A percentile compares a stretch with the other conserved stretches of the same genome.
phyloP scores from a whole-genome alignment of 2,329 filamentous ascomycete genomes.

The Venturiaceae sp. region DNA sequence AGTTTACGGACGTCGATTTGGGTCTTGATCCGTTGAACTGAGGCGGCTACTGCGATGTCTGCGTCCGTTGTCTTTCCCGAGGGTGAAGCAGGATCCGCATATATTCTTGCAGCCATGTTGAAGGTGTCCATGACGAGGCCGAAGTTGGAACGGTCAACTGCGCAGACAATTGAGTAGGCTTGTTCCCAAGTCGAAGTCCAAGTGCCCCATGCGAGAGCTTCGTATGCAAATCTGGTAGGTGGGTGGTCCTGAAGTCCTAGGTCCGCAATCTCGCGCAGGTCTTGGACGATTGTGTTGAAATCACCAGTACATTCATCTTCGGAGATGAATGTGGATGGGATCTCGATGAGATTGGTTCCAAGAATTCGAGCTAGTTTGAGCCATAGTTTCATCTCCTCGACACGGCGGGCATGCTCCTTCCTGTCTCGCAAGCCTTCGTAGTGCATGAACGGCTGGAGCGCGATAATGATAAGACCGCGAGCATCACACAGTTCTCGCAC shows the following conservation, averaged over 20 bases:
- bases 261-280: conserved; percentile 57
- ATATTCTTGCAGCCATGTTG: conserved; percentile 64
- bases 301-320: conserved; percentile 41
- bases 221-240: conserved; percentile 60
- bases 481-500: conserved; percentile 49
- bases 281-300: conserved; percentile 46
- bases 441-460: conserved; percentile 67
- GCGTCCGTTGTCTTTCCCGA: conserved; percentile 45
- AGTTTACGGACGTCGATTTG: conserved; percentile 54
- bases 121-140: conserved; percentile 71
- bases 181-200: conserved; percentile 61
- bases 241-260: conserved; percentile 49
- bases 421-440: conserved; percentile 66
- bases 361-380: conserved; percentile 55
- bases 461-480: conserved; percentile 49
- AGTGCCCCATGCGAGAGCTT: conserved; percentile 65
- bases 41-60: conserved; percentile 43
- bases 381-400: conserved; percentile 60
- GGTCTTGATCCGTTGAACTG: conserved; percentile 44
- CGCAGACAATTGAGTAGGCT: conserved; percentile 57
- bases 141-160: conserved; percentile 61
- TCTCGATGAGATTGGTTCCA: conserved; percentile 61
- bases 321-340: conserved; percentile 62
- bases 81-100: conserved; percentile 52
- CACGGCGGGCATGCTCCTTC: conserved; percentile 42